phyloP scores from a whole-genome alignment of 306 rosid genomes.

The Clitoria ternatea region DNA sequence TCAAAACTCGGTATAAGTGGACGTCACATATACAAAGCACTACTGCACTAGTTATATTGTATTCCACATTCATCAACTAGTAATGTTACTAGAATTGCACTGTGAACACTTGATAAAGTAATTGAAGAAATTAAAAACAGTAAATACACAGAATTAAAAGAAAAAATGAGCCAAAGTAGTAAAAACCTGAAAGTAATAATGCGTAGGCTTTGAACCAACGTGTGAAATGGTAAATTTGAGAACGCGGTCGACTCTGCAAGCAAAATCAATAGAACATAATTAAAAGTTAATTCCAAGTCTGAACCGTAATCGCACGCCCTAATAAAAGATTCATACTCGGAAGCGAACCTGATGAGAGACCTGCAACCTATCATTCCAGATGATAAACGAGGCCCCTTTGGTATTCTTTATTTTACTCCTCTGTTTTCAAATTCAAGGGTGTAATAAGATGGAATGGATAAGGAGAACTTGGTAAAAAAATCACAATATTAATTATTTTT shows the following conservation, averaged over 20 bases:
- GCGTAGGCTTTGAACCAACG: slow-evolving; percentile 29
- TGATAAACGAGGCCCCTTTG: neutral
- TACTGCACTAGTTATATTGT: neutral
- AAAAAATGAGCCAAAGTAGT: neutral
- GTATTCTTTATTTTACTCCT: neutral
- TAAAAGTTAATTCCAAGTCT: neutral
- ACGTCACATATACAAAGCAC: too few species aligned
- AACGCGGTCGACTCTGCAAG: slow-evolving; percentile 52
- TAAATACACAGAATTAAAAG: neutral
- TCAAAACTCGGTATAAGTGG: neutral
- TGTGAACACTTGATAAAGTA: neutral
- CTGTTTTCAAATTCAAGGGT: too few species aligned
- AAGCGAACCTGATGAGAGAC: slow-evolving; percentile 26
- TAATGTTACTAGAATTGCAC: neutral
- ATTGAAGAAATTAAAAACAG: neutral
- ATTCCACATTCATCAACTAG: neutral
- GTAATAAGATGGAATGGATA: too few species aligned
- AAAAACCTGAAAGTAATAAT: slow-evolving; percentile 42
- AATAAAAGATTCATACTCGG: too few species aligned
- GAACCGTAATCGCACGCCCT: neutral
- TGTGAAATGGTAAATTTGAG: slow-evolving; percentile 38
- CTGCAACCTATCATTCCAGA: slow-evolving; percentile 27
- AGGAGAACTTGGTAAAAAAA: too few species aligned
- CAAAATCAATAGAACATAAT: neutral
- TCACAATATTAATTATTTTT: too few species aligned